Conservation (phyloP, 2,329 filamentous ascomycete genomes). For the Fusarium lyarnte region DNA sequence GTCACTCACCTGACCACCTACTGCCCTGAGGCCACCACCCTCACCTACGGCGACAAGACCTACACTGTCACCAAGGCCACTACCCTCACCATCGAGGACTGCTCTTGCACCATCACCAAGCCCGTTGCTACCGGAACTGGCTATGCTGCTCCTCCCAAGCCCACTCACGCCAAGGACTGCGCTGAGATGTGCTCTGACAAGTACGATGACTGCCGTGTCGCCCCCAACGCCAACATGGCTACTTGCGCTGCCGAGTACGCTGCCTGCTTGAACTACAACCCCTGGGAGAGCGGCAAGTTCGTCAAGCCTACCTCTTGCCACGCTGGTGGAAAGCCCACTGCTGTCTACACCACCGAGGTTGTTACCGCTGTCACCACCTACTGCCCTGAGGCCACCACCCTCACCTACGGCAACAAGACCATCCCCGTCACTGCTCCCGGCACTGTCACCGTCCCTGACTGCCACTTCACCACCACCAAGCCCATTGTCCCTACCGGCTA, state of each 20-base stretch:
- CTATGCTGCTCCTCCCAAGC: constrained; percentile 20
- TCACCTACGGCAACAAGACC: constrained; percentile 46
- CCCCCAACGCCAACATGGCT: constrained; percentile 35
- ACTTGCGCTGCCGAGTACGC: constrained; percentile 39
- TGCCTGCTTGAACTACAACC: constrained; percentile 42
- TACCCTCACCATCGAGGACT: constrained; percentile 72
- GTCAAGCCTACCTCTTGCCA: constrained; percentile 46
- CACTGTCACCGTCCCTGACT: constrained; percentile 21
- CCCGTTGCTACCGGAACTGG: constrained; percentile 36
- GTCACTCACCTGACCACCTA: constrained; percentile 72
- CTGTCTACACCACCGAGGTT: constrained; percentile 28
- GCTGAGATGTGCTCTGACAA: constrained; percentile 21
- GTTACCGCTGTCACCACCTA: constrained; percentile 51
- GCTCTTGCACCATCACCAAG: constrained; percentile 70
- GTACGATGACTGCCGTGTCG: constrained; percentile 35
- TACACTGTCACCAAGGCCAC: constrained; percentile 72
- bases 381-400: constrained; percentile 44
- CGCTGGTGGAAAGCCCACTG: constrained; percentile 57
- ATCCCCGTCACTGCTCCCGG: constrained; percentile 26
- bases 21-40: constrained; percentile 70
- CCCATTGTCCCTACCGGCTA: constrained; percentile 31
- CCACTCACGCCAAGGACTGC: constrained; percentile 25
- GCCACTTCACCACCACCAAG: constrained; percentile 23
- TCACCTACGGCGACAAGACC: constrained; percentile 68
- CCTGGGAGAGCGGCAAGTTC: constrained; percentile 27